Percentiles rank a stretch among this genome's conserved stretches.
Evolutionary conservation across 768 basidiomycete genomes (phyloP).

Genomic region (Mycena vulgaris): DNA sequence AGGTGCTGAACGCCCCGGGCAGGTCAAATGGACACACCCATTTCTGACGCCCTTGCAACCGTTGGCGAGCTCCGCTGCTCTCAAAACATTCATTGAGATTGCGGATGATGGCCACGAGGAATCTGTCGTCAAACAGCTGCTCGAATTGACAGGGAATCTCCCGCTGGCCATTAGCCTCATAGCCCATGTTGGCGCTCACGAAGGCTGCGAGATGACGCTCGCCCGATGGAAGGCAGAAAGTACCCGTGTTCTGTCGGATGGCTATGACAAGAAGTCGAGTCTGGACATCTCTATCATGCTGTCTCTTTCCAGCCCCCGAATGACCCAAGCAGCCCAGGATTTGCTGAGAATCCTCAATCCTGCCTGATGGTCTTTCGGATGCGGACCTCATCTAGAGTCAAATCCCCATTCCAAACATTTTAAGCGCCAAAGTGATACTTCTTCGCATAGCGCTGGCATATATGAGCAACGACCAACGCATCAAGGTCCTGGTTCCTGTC

Average conservation of each 20-base stretch:
- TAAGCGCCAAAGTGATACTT: background rate
- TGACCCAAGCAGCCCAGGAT: slow-evolving; percentile 3
- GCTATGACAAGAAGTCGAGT: slow-evolving; percentile 22
- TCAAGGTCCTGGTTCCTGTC: slow-evolving; percentile 12
- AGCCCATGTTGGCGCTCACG: background rate
- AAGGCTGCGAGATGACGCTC: slow-evolving; percentile 1
- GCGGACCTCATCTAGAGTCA: slow-evolving; percentile 1
- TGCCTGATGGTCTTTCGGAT: slow-evolving; percentile 25
- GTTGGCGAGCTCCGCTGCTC: background rate
- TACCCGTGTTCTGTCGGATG: slow-evolving; percentile 17
- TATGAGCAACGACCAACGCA: background rate
- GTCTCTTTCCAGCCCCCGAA: slow-evolving; percentile 14
- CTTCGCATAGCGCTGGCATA: slow-evolving; percentile 21
- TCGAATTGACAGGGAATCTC: slow-evolving; percentile 11
- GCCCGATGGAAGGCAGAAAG: slow-evolving; percentile 15
- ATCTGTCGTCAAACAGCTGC: background rate
- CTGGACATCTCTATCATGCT: slow-evolving; percentile 27
- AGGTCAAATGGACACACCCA: slow-evolving; percentile 16
- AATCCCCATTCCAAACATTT: background rate
- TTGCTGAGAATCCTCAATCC: slow-evolving; percentile 8
- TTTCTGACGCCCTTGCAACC: slow-evolving; percentile 23
- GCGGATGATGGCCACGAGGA: slow-evolving; percentile 9
- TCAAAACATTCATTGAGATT: slow-evolving; percentile 24
- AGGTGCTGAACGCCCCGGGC: slow-evolving; percentile 13
- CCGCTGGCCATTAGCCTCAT: slow-evolving; percentile 26